Percentiles rank a stretch among this genome's conserved stretches.
Evolutionary conservation across 371 early-diverging fungal genomes (phyloP).

Genomic region (Apophysomyces elegans): DNA sequence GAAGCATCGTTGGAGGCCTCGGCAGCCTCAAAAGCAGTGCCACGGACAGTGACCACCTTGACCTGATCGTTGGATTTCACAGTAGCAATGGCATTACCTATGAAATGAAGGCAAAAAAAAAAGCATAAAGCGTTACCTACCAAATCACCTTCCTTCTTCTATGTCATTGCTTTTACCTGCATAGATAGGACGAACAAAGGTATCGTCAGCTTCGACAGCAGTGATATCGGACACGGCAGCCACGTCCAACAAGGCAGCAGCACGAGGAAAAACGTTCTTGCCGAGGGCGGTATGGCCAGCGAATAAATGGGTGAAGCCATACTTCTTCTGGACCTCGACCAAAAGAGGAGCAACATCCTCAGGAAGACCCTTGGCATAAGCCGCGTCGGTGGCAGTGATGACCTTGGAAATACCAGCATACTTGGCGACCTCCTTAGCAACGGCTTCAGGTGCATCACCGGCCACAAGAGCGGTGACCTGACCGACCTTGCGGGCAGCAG

Average conservation of each 20-base stretch:
- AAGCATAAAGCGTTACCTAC: too few species aligned
- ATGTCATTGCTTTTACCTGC: conserved; percentile 65
- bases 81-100: conserved; percentile 95
- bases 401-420: conserved; percentile 83
- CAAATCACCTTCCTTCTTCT: conserved; percentile 3
- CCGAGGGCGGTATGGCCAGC: conserved; percentile 90
- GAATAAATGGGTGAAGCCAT: conserved; percentile 83
- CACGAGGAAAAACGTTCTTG: conserved; percentile 93
- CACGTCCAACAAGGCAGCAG: conserved; percentile 92
- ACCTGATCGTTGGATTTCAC: conserved; percentile 88
- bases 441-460: conserved; percentile 74
- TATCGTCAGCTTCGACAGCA: conserved; percentile 78
- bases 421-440: conserved; percentile 73
- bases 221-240: conserved; percentile 91
- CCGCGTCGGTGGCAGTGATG: conserved; percentile 79
- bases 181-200: conserved; percentile 96
- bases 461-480: conserved; percentile 90
- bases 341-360: conserved; percentile 85
- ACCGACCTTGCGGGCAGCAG: conserved; percentile 85
- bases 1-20: conserved; percentile 58
- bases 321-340: conserved; percentile 72
- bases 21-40: conserved; percentile 89
- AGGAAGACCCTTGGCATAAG: conserved; percentile 80
- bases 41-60: conserved; percentile 92
- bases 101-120: neutral